These are phyloP conservation scores for Trichoderma semiorbis DNA, from an alignment of 2,329 filamentous ascomycete species.

Conservation along the genomic window DNA sequence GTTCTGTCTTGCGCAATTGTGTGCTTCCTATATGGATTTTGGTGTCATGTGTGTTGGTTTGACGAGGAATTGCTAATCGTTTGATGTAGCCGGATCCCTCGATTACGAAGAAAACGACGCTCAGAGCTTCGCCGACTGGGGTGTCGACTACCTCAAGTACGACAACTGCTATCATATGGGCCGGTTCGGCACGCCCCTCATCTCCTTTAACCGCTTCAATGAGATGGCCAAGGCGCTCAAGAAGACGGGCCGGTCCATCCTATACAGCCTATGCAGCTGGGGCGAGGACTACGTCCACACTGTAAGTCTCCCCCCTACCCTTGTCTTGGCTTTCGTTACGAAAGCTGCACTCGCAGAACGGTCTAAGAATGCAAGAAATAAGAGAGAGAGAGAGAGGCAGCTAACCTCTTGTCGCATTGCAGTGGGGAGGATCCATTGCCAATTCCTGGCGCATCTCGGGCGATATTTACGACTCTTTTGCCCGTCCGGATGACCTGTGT, in stretches of 20 bases:
- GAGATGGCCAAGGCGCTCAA: constrained; percentile 34
- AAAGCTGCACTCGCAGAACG: background rate
- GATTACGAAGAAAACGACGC: constrained; percentile 53
- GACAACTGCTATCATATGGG: constrained; percentile 40
- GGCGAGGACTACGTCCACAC: constrained; percentile 23
- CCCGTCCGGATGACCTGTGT: constrained; percentile 20
- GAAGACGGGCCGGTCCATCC: constrained; percentile 30
- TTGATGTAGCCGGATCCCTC: constrained; percentile 39
- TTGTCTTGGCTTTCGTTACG: background rate
- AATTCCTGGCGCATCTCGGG: constrained; percentile 36
- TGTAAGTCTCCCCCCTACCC: background rate
- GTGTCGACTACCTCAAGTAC: constrained; percentile 52
- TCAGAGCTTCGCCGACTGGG: constrained; percentile 49
- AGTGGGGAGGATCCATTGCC: constrained; percentile 19
- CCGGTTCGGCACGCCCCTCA: constrained; percentile 11
- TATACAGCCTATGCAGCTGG: constrained; percentile 36
- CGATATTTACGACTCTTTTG: constrained; percentile 34
- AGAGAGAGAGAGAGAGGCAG: background rate
- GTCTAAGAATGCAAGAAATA: background rate
- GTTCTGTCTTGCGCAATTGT: constrained; percentile 1
- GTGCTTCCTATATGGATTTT: background rate
- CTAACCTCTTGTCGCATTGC: background rate
- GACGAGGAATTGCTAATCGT: constrained; percentile 11
- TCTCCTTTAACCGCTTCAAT: constrained; percentile 18
- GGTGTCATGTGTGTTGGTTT: background rate